Conservation (phyloP, 2,329 filamentous ascomycete genomes). For the Arthrocladium fulminans region DNA sequence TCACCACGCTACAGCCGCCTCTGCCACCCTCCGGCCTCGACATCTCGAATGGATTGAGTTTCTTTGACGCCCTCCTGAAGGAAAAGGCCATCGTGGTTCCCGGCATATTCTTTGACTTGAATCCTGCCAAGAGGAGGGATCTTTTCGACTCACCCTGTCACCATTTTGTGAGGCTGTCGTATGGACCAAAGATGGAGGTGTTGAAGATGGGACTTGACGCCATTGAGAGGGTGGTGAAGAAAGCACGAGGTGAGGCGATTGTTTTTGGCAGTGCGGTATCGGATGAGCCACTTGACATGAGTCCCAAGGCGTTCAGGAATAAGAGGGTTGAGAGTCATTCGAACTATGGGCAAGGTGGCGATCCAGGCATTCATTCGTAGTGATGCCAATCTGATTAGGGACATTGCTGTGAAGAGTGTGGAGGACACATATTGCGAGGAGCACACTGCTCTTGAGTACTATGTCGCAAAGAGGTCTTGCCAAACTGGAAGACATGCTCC, state of each 20-base stretch:
- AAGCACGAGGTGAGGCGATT: slow-evolving; percentile 29
- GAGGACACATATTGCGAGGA: too few relatives aligned
- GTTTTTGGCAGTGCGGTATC: slow-evolving; percentile 12
- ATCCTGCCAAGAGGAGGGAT: slow-evolving; percentile 79
- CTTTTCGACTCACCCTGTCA: slow-evolving; percentile 92
- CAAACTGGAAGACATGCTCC: too few relatives aligned
- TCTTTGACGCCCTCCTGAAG: slow-evolving; percentile 86
- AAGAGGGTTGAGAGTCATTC: background rate
- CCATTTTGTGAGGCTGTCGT: slow-evolving; percentile 77
- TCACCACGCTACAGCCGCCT: slow-evolving; percentile 41
- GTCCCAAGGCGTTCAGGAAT: background rate
- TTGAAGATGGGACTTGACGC: slow-evolving; percentile 72
- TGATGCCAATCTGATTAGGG: too few relatives aligned
- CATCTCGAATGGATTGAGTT: slow-evolving; percentile 89
- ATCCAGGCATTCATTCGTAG: background rate
- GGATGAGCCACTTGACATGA: background rate
- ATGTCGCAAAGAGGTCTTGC: too few relatives aligned
- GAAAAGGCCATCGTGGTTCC: slow-evolving; percentile 96
- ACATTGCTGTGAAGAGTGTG: too few relatives aligned
- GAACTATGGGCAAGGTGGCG: slow-evolving; percentile 3
- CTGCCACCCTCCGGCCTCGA: slow-evolving; percentile 53
- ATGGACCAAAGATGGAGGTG: slow-evolving; percentile 68
- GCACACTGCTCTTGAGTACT: too few relatives aligned
- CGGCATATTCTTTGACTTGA: slow-evolving; percentile 95
- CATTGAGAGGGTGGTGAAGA: slow-evolving; percentile 67